phyloP scores from a whole-genome alignment of 2,329 filamentous ascomycete genomes.

The Colletotrichum sp. region DNA sequence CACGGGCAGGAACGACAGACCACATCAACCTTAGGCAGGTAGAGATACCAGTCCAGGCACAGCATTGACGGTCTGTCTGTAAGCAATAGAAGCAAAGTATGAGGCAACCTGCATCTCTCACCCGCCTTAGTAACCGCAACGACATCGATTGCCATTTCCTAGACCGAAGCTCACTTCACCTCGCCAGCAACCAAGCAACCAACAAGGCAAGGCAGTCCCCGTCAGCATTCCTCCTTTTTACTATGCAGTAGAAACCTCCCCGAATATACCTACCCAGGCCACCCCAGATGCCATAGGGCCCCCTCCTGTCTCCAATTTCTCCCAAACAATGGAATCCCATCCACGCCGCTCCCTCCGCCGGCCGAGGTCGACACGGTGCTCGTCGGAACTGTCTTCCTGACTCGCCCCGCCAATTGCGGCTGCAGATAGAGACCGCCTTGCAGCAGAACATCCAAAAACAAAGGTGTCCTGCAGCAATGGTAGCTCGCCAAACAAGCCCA shows the following conservation, averaged over 20 bases:
- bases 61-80: not conserved
- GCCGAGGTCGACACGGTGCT: not conserved
- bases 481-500: not conserved
- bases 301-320: not conserved
- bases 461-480: not conserved
- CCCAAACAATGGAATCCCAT: not conserved
- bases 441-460: not conserved
- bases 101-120: not conserved
- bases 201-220: not conserved
- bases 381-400: not conserved
- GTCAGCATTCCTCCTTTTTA: not conserved
- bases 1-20: not conserved
- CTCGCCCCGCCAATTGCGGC: constrained; percentile 5
- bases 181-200: not conserved
- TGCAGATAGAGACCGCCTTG: not conserved
- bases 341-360: not conserved
- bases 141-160: not conserved
- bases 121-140: not conserved
- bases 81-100: not conserved
- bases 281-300: not conserved
- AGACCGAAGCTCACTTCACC: not conserved
- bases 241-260: not conserved
- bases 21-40: not conserved
- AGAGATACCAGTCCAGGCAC: not conserved
- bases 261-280: not conserved